Evolutionary conservation across 805 yeast genomes (phyloP), one percentile per base, ranked within the genome.

Genomic region (Candida xyloterini): DNA sequence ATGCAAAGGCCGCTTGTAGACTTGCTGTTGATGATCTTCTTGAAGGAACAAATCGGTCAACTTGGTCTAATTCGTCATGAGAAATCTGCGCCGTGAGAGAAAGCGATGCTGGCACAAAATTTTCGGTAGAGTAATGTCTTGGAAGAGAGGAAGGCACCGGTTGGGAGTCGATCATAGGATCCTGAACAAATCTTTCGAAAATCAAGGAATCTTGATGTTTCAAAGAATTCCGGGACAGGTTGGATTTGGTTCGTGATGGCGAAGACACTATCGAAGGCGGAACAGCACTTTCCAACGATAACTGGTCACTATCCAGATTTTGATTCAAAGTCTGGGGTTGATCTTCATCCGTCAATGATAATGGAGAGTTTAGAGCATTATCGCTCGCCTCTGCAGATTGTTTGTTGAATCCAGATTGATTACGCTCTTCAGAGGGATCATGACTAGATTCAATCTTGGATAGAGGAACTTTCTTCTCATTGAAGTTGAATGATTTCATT

Each of bases 141-240:
- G 67, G 67, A n/a, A 62, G 41, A 5, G 60, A 53, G 33, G 47
- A 37, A 2, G 57, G 56, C n/a, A 54, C 42, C 2, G 60, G 55
- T 46, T 55, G 59, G 30, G 57, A 42, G 39, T 58, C 58, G 35
- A 61, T 48, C 30, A 65, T 49, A 7, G 78, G 78, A 46, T 79
- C 85, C 55, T 81, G 84, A 7, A 81, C 87, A 33, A 74, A 70
- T 40, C 87, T 68, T 50, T 81, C 89, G 55, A 78, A 84, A 53
- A 81, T 82, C 54, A 73, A 55, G 11, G 82, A 76, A 21, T 60
- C 62, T 20, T 57, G 51, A 16, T 53, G 47, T 30, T 49, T 35
- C 14, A 48, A 22, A 5, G 42, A 39, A 27, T 21, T 28, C 14
- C 39, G 27, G 9, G 47, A 41, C 3, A 31, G 23, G 15, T 21